Evolutionary conservation across 1,284 basidiomycete species (phyloP).

Genomic region (Austroboletus olivaceoglutinosus): DNA sequence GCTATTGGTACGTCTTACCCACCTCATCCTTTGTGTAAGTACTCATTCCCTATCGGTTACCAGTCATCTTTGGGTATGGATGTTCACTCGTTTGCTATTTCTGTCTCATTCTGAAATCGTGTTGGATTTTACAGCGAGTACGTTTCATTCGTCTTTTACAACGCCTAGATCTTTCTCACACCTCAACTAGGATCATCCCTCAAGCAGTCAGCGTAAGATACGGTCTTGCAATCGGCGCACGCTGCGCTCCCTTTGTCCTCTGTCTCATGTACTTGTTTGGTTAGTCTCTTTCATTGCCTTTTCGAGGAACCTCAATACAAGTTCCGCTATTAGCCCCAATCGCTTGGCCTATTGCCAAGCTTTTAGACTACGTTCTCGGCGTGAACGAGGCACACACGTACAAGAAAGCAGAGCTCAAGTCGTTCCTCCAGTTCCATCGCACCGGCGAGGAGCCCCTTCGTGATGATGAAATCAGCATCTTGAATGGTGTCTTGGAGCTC

Average conservation of each 20-base stretch:
- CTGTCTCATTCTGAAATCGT: background rate
- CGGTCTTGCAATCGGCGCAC: constrained; percentile 86
- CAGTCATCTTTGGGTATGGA: constrained; percentile 80
- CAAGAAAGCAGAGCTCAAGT: constrained; percentile 91
- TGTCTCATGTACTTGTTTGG: constrained; percentile 78
- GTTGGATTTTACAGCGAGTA: constrained; percentile 44
- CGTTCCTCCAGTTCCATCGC: constrained; percentile 89
- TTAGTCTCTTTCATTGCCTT: constrained; percentile 22
- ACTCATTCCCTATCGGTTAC: background rate
- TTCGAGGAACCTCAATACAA: background rate
- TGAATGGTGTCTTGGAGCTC: constrained; percentile 85
- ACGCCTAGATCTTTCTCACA: background rate
- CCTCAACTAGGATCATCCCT: constrained; percentile 76
- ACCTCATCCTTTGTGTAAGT: background rate
- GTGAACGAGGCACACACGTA: constrained; percentile 72
- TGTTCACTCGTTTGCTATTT: too few relatives aligned
- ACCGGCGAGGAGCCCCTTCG: constrained; percentile 84
- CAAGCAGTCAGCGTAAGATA: constrained; percentile 86
- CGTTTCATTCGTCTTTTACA: constrained; percentile 12
- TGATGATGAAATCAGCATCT: constrained; percentile 86
- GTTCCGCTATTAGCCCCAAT: constrained; percentile 58
- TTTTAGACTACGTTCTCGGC: constrained; percentile 81
- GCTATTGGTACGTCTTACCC: constrained; percentile 62
- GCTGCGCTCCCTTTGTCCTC: constrained; percentile 80
- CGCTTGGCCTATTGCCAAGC: constrained; percentile 85